Base-by-base conservation (phyloP, 352 stramenopile genomes). In the Phytophthora pluvialis region DNA sequence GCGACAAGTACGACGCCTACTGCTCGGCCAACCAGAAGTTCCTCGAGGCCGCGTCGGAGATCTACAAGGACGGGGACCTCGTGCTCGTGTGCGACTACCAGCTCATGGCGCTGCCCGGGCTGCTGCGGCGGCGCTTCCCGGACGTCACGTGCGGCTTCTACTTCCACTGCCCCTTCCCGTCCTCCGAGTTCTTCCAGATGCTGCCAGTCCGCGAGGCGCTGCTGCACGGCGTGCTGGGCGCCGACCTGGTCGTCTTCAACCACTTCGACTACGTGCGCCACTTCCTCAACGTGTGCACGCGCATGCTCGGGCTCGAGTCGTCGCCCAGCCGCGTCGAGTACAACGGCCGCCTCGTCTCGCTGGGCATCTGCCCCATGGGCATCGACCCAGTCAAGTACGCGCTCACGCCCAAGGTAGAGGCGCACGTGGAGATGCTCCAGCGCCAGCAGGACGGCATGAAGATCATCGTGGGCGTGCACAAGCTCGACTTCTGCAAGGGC, bases 81-180 rank as follows among this genome's bases (percentile, higher is more conserved):
- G 84, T 97, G 35, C 86, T 93, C 26, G 88, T 97, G 35, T 91
- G 89, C 55, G 90, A 96, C 76, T 97, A 97, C 71, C 87, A 97
- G 44, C 75, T 97, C 18, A 97, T 97, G 88, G 78, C 80, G 31
- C 55, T 97, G 7, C 91, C 91, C 0, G 81, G 80, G 2, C 49
- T 96, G 36, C 67, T 97, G 13, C 83, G 86, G 31, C 73, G 83
- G 13, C 84, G 87, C 15, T 92, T 93, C 52, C 83, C 88, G 1
- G 75, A 94, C 9, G 82, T 89, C 44, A 88, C 83, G 13, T 93
- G 90, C 46, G 89, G 81, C 25, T 97, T 94, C 54, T 97, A 94
- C 73, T 90, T 97, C 46, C 91, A 97, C 67, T 93, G 79, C 39
- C 91, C 91, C 18, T 97, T 97, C 51, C 91, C 91, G 35, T 97